These are phyloP conservation scores for Fusarium clavum DNA, from an alignment of 2,329 filamentous ascomycete genomes.

Conservation along the genomic window DNA sequence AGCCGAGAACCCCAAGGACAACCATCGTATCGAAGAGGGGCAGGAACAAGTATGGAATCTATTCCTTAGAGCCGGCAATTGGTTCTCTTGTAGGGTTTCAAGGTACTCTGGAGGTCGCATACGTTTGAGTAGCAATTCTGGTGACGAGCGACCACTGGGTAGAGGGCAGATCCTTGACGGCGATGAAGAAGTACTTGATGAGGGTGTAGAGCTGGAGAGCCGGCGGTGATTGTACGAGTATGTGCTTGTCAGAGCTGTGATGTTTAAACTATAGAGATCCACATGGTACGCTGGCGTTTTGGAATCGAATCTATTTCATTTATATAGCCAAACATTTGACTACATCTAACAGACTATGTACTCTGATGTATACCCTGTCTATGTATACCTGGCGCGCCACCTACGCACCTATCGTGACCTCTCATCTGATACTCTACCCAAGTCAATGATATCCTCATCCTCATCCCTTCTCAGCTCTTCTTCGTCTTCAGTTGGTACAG, in stretches of 20 bases:
- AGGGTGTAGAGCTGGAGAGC: slow-evolving; percentile 59
- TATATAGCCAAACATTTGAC: slow-evolving; percentile 11
- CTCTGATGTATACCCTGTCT: too few relatives aligned
- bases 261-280: slow-evolving; percentile 30
- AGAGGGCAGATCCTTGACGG: slow-evolving; percentile 60
- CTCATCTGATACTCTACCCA: slow-evolving; percentile 47
- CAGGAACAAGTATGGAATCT: slow-evolving; percentile 75
- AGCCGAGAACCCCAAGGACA: slow-evolving; percentile 76
- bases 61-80: slow-evolving; percentile 64
- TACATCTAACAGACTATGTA: neutral
- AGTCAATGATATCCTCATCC: slow-evolving; percentile 53
- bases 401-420: slow-evolving; percentile 18
- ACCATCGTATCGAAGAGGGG: slow-evolving; percentile 64
- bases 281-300: slow-evolving; percentile 40
- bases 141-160: slow-evolving; percentile 54
- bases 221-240: slow-evolving; percentile 42
- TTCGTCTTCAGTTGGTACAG: slow-evolving; percentile 45
- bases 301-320: slow-evolving; percentile 20
- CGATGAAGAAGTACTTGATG: slow-evolving; percentile 56
- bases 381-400: neutral
- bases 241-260: slow-evolving; percentile 10
- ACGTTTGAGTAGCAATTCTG: slow-evolving; percentile 57
- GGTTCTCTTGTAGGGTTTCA: slow-evolving; percentile 68
- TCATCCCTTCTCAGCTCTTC: slow-evolving; percentile 43
- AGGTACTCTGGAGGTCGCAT: slow-evolving; percentile 68